Evolutionary conservation across 352 stramenopile species (phyloP), one percentile per base, ranked within the genome.

Genomic region (Elongisporangium undulatum): DNA sequence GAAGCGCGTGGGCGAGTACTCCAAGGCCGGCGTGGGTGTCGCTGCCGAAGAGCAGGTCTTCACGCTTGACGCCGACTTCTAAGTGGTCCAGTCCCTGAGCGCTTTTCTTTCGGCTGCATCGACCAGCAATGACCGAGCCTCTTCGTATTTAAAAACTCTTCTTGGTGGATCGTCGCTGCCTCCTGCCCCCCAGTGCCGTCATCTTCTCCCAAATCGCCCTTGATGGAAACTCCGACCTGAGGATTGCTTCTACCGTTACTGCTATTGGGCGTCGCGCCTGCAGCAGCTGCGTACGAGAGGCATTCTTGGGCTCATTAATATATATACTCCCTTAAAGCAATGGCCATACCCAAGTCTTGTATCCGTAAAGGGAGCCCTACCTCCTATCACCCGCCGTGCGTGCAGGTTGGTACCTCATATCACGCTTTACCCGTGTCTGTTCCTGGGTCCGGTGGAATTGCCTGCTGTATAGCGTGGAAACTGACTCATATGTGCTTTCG

Each of bases 1-100:
- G 77, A 99, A 99, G 84, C 86, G 97, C 56, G 97, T 99, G 22
- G 96, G 97, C 66, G 97, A 99, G 79, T 99, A 99, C 85, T 90
- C 93, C 68, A 99, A 99, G 80, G 94, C 93, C 29, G 96, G 96
- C 49, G 97, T 99, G 7, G 96, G 96, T 66, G 87, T 96, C 53
- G 70, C 85, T 4, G 77, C 77, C 7, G 80, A 83, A 55, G 87
- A 98, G 13, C 89, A 98, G 68, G 79, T 95, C 23, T 98, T 98
- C 68, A 95, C 90, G 29, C 77, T 98, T 10, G 93, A 98, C 56
- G 92, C 89, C 49, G 94, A 98, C 63, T 98, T 98, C 55, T 98
- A 94, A 89, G 65, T 55, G 7, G 34, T 10, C 8, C 29, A 34
- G 29, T 15, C 13, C 8, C 9, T 41, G n/a, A 15, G 34, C 34